These are phyloP conservation scores for Ascochyta koolunga DNA, from an alignment of 2,329 filamentous ascomycete genomes.

Conservation along the genomic window DNA sequence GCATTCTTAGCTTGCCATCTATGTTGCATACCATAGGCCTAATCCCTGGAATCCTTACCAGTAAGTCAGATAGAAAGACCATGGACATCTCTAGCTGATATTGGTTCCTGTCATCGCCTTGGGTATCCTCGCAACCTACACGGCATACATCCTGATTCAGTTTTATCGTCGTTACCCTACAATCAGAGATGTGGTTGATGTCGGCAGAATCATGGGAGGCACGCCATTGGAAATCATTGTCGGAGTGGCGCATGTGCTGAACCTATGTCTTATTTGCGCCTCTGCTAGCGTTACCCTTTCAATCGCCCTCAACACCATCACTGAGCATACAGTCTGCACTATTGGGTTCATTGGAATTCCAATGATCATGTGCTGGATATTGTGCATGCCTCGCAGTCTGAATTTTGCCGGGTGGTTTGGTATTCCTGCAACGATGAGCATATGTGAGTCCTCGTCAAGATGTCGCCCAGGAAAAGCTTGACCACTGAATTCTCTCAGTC, in stretches of 20 bases:
- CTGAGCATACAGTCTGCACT: slow-evolving; percentile 65
- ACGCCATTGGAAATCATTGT: slow-evolving; percentile 9
- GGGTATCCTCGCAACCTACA: slow-evolving; percentile 47
- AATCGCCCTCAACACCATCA: slow-evolving; percentile 24
- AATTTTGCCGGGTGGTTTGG: slow-evolving; percentile 17
- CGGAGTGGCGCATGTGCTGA: slow-evolving; percentile 5
- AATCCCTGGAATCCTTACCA: slow-evolving; percentile 24
- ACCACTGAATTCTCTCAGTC: slow-evolving; percentile 23
- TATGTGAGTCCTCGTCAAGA: slow-evolving; percentile 16
- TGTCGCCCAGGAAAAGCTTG: slow-evolving; percentile 3
- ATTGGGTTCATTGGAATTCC: slow-evolving; percentile 59
- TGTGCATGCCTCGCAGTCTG: slow-evolving; percentile 21
- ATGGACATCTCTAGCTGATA: background rate
- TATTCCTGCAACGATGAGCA: slow-evolving; percentile 10
- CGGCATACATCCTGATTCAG: slow-evolving; percentile 7
- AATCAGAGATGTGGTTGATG: slow-evolving; percentile 6
- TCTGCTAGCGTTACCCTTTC: slow-evolving; percentile 48
- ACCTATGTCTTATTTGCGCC: slow-evolving; percentile 10
- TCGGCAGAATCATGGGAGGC: slow-evolving; percentile 7
- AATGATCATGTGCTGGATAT: slow-evolving; percentile 22
- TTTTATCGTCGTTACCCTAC: slow-evolving; percentile 7
- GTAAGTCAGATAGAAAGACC: slow-evolving; percentile 1
- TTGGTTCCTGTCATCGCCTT: slow-evolving; percentile 18
- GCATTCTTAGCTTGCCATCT: slow-evolving; percentile 24
- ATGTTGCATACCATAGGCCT: slow-evolving; percentile 26